A percentile compares a stretch with the other conserved stretches of the same genome.
Conservation (phyloP, 495 filamentous ascomycete species). For the Barbatosphaeria neglecta region DNA sequence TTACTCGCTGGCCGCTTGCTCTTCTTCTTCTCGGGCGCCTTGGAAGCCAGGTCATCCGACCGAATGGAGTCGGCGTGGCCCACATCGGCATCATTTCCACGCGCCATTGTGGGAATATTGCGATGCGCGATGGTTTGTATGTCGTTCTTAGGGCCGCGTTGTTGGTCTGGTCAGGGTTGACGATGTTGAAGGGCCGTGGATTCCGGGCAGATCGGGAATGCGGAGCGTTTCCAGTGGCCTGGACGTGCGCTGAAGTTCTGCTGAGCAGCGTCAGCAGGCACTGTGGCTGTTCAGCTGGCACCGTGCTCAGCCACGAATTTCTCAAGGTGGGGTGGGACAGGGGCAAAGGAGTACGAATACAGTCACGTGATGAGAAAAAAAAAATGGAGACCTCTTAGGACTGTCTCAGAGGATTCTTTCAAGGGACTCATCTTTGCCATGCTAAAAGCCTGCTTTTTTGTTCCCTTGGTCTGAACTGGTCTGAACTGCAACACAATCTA, state of each 20-base stretch:
- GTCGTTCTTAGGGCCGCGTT: conserved; percentile 12
- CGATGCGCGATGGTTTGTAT: neutral
- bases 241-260: neutral
- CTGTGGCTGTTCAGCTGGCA: neutral
- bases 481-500: too few relatives aligned
- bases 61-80: conserved; percentile 27
- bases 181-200: conserved; percentile 28
- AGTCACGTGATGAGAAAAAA: too few relatives aligned
- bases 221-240: too few relatives aligned
- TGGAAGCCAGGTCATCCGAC: conserved; percentile 23
- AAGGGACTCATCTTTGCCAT: too few relatives aligned
- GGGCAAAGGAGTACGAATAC: too few relatives aligned
- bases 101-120: neutral
- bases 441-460: too few relatives aligned
- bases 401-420: too few relatives aligned
- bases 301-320: neutral
- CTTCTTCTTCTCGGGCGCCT: conserved; percentile 58
- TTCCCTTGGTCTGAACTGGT: too few relatives aligned
- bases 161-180: conserved; percentile 14
- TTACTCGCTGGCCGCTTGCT: conserved; percentile 75
- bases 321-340: neutral
- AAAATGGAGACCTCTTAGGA: too few relatives aligned
- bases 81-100: conserved; percentile 8
- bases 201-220: too few relatives aligned
- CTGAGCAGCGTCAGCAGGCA: neutral